Percentiles rank a stretch among this genome's conserved stretches.
phyloP scores from a whole-genome alignment of 129 eudicot genomes.

The Solidago caesia region DNA sequence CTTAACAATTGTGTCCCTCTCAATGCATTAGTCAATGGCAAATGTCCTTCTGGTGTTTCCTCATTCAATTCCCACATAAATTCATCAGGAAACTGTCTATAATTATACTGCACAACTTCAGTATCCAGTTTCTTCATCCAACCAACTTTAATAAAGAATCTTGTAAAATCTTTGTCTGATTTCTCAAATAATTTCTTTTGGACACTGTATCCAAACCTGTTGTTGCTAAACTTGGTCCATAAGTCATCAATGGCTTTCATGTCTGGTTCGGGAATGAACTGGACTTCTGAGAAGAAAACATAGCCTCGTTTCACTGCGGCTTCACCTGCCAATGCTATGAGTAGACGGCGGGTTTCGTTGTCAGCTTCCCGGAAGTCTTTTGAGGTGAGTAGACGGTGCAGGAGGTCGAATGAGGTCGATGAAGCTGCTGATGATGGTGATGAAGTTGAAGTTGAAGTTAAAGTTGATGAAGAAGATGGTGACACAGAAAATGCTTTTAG shows the following conservation, averaged over 20 bases:
- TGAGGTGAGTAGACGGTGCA: conserved; percentile 44
- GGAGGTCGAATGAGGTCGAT: conserved; percentile 47
- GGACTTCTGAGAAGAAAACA: conserved; percentile 91
- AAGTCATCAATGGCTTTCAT: conserved; percentile 61
- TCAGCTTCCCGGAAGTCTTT: conserved; percentile 78
- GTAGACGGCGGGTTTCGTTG: conserved; percentile 89
- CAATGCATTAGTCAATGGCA: conserved; percentile 89
- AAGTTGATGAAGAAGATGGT: conserved; percentile 18
- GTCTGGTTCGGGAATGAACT: conserved; percentile 53
- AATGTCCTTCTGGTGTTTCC: conserved; percentile 70
- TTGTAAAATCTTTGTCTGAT: conserved; percentile 54
- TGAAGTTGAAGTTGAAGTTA: conserved; percentile 16
- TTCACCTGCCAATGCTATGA: conserved; percentile 79
- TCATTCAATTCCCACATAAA: conserved; percentile 67
- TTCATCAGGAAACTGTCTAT: conserved; percentile 74
- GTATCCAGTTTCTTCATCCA: conserved; percentile 95
- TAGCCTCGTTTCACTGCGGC: conserved; percentile 76
- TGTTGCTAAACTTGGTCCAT: conserved; percentile 57
- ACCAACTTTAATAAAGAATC: conserved; percentile 65
- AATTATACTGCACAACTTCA: conserved; percentile 72
- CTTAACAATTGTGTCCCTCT: conserved; percentile 76
- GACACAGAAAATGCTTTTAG: conserved; percentile 20
- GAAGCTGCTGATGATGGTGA: conserved; percentile 11
- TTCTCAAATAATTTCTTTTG: conserved; percentile 69
- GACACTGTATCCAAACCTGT: conserved; percentile 72